Conservation (phyloP, 2,329 filamentous ascomycete species). For the Aspergillus transmontanensis region DNA sequence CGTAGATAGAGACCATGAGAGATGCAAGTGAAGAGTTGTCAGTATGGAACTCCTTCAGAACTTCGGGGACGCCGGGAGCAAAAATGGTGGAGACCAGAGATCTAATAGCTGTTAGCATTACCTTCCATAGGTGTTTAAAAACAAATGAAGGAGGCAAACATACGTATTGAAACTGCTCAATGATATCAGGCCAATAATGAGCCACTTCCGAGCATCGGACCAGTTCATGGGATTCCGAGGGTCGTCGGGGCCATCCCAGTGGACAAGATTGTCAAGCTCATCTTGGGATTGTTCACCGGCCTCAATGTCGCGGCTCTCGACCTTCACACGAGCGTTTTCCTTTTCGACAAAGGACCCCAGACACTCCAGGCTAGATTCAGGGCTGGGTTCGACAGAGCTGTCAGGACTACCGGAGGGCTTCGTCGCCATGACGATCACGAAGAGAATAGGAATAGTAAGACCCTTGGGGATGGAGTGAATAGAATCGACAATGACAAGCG, state of each 20-base stretch:
- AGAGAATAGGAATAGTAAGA: background rate
- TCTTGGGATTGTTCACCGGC: conserved; percentile 9
- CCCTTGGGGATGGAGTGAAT: background rate
- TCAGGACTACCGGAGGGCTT: conserved; percentile 5
- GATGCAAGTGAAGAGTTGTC: conserved; percentile 44
- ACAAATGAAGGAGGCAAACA: background rate
- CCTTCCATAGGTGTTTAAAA: background rate
- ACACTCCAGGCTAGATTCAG: conserved; percentile 10
- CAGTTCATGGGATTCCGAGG: conserved; percentile 23
- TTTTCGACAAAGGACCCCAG: conserved; percentile 13
- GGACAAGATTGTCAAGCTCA: conserved; percentile 12
- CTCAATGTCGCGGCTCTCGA: conserved; percentile 6
- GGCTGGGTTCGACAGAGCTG: conserved; percentile 7
- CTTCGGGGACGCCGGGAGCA: conserved; percentile 37
- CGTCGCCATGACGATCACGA: conserved; percentile 10
- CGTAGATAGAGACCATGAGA: conserved; percentile 61
- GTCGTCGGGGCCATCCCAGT: conserved; percentile 19
- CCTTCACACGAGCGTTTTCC: conserved; percentile 7
- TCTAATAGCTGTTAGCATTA: conserved; percentile 9
- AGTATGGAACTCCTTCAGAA: conserved; percentile 49
- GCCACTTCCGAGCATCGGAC: conserved; percentile 18
- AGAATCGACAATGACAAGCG: background rate
- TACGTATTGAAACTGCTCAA: conserved; percentile 23
- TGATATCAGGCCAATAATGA: conserved; percentile 21
- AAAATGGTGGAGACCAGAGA: conserved; percentile 44